phyloP scores from a whole-genome alignment of 2,329 filamentous ascomycete genomes.

The Pseudogymnoascus sp. region DNA sequence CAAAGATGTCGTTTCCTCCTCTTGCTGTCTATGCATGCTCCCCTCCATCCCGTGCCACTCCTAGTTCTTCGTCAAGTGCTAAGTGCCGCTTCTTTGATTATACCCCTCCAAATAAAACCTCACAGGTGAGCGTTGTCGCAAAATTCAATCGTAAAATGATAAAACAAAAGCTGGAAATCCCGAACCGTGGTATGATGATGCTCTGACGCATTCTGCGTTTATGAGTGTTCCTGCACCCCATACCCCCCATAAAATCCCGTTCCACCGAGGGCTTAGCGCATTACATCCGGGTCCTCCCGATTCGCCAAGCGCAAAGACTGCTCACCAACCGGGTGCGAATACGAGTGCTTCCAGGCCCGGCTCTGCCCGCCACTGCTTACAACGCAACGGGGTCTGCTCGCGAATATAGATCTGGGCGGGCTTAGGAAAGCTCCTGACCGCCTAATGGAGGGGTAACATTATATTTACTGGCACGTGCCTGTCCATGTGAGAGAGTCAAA shows the following conservation, averaged over 20 bases:
- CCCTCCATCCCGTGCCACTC: not conserved
- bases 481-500: not conserved
- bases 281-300: not conserved
- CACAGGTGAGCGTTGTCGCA: not conserved
- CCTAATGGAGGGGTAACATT: slow-evolving; percentile 2
- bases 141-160: not conserved
- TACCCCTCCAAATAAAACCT: not conserved
- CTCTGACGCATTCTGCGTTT: not conserved
- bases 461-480: not conserved
- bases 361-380: not conserved
- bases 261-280: not conserved
- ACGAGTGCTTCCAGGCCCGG: not conserved
- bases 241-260: not conserved
- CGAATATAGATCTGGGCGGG: not conserved
- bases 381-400: not conserved
- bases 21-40: not conserved
- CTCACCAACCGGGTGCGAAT: not conserved
- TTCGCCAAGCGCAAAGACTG: not conserved
- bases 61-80: not conserved
- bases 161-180: not conserved
- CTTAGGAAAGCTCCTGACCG: not conserved
- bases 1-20: not conserved
- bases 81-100: not conserved
- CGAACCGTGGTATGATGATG: not conserved
- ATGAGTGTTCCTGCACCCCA: not conserved